These are phyloP conservation scores for Aspergillus ellipticus DNA, from an alignment of 495 filamentous ascomycete species.

Conservation along the genomic window DNA sequence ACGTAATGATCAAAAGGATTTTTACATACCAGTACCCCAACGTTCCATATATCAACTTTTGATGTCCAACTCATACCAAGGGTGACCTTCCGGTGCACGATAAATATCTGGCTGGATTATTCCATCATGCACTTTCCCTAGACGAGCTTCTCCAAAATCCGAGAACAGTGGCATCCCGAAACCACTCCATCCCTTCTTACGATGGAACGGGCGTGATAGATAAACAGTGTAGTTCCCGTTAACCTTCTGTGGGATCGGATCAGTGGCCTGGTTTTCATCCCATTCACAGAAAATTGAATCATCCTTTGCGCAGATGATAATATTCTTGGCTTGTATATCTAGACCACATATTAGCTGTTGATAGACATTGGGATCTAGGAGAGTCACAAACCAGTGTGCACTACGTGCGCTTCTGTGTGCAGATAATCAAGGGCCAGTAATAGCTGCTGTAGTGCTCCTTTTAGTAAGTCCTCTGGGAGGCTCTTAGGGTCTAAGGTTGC, in stretches of 20 bases:
- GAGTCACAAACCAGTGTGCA: slow-evolving; percentile 8
- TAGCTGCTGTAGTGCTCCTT: slow-evolving; percentile 10
- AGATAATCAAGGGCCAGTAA: slow-evolving; percentile 6
- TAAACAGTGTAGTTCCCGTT: slow-evolving; percentile 12
- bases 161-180: slow-evolving; percentile 19
- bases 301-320: slow-evolving; percentile 2
- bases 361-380: not conserved
- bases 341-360: not conserved
- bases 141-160: slow-evolving; percentile 26
- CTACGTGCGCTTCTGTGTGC: not conserved
- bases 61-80: slow-evolving; percentile 32
- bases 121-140: slow-evolving; percentile 24
- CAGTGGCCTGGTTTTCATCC: not conserved
- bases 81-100: slow-evolving; percentile 36
- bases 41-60: slow-evolving; percentile 38
- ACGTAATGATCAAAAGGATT: not conserved
- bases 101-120: slow-evolving; percentile 30
- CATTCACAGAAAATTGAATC: slow-evolving; percentile 3
- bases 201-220: slow-evolving; percentile 10
- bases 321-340: slow-evolving; percentile 15
- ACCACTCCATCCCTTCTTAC: slow-evolving; percentile 10
- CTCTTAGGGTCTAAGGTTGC: slow-evolving; percentile 12
- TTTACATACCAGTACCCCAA: slow-evolving; percentile 38
- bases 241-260: slow-evolving; percentile 18
- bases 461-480: slow-evolving; percentile 12